These are phyloP conservation scores for Neurospora sp. DNA, from an alignment of 2,329 filamentous ascomycete species.

Conservation along the genomic window DNA sequence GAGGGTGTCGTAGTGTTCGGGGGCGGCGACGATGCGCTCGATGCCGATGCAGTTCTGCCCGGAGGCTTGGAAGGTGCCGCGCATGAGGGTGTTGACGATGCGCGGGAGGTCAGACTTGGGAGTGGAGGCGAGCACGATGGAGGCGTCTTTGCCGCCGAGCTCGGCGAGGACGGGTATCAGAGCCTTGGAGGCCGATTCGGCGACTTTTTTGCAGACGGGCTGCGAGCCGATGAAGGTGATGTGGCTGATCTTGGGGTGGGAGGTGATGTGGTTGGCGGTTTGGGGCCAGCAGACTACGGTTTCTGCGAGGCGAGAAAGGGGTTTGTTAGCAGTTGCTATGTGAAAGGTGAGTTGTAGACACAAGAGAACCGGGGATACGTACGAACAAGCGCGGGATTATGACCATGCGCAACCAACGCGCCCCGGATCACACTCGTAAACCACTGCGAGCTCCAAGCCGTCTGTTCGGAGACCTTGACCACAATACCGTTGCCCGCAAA, in stretches of 20 bases:
- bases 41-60: slow-evolving; percentile 98
- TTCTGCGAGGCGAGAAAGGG: slow-evolving; percentile 27
- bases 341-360: background rate
- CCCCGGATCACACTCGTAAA: slow-evolving; percentile 70
- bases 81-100: slow-evolving; percentile 74
- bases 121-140: slow-evolving; percentile 76
- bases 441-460: slow-evolving; percentile 82
- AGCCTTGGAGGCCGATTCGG: slow-evolving; percentile 71
- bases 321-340: background rate
- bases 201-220: slow-evolving; percentile 79
- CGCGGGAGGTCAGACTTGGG: slow-evolving; percentile 51
- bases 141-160: slow-evolving; percentile 90
- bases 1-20: slow-evolving; percentile 65
- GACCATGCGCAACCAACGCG: slow-evolving; percentile 72
- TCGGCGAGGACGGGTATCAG: slow-evolving; percentile 87
- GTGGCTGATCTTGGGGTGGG: slow-evolving; percentile 74
- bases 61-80: slow-evolving; percentile 88
- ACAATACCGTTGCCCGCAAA: slow-evolving; percentile 89
- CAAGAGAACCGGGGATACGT: background rate
- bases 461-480: slow-evolving; percentile 91
- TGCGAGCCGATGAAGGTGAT: slow-evolving; percentile 94
- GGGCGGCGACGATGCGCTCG: slow-evolving; percentile 78
- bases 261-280: slow-evolving; percentile 71
- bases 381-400: slow-evolving; percentile 68
- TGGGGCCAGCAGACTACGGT: slow-evolving; percentile 80